These are phyloP conservation scores for Hura crepitans DNA, from an alignment of 441 rosid species.

Conservation along the genomic window DNA sequence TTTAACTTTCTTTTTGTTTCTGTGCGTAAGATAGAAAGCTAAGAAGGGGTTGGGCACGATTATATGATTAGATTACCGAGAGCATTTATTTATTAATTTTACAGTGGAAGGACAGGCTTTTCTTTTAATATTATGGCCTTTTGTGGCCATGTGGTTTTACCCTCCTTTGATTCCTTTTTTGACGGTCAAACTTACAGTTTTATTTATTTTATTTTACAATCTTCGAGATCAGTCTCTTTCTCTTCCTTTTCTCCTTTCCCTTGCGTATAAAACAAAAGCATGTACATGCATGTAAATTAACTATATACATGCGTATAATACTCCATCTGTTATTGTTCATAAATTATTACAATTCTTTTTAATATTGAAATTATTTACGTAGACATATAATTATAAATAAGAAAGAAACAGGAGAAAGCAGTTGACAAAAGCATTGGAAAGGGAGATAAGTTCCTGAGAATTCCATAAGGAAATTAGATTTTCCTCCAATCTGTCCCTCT, in stretches of 20 bases:
- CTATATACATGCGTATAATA: background rate
- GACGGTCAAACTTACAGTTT: slow-evolving; percentile 46
- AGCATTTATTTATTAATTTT: slow-evolving; percentile 25
- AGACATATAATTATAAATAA: no score
- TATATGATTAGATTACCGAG: slow-evolving; percentile 44
- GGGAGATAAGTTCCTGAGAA: slow-evolving; percentile 7
- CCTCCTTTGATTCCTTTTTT: slow-evolving; percentile 40
- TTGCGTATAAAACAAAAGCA: slow-evolving; percentile 5
- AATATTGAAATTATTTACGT: no score
- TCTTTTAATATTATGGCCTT: slow-evolving; percentile 11
- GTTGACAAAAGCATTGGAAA: slow-evolving; percentile 23
- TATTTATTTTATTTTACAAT: slow-evolving; percentile 23
- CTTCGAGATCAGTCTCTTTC: slow-evolving; percentile 33
- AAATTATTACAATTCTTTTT: background rate
- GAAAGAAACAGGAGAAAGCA: background rate
- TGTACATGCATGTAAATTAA: slow-evolving; percentile 5
- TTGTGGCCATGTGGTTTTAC: slow-evolving; percentile 44
- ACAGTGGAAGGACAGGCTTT: slow-evolving; percentile 33
- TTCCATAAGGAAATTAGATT: slow-evolving; percentile 21
- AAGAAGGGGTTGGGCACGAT: slow-evolving; percentile 26
- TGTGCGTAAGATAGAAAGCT: slow-evolving; percentile 20
- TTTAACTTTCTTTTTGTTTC: slow-evolving; percentile 8
- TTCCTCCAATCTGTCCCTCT: slow-evolving; percentile 28
- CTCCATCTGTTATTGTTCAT: background rate
- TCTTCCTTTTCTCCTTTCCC: background rate